These are phyloP conservation scores for Mycena venus DNA, from an alignment of 768 basidiomycete genomes.

Conservation along the genomic window DNA sequence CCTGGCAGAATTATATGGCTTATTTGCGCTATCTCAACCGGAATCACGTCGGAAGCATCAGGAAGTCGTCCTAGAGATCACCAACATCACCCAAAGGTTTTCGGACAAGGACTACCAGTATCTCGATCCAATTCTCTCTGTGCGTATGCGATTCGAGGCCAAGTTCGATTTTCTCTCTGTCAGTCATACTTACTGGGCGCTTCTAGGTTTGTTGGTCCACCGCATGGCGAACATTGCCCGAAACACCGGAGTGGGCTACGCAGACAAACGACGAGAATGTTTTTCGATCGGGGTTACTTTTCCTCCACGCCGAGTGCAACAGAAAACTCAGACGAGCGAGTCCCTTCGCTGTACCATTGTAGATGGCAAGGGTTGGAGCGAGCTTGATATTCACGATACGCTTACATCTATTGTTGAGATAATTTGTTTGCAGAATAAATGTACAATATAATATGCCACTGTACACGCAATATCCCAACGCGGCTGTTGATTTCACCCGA, in stretches of 20 bases:
- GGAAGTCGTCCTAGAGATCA: conserved; percentile 17
- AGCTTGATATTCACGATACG: too few species aligned
- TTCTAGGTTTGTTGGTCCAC: conserved; percentile 19
- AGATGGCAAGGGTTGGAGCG: neutral
- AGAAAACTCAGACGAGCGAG: neutral
- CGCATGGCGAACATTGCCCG: neutral
- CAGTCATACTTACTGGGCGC: too few species aligned
- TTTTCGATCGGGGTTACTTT: neutral
- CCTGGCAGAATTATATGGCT: conserved; percentile 8
- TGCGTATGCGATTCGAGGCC: conserved; percentile 3
- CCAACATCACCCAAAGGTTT: conserved; percentile 2
- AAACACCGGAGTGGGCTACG: neutral
- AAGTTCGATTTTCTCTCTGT: neutral
- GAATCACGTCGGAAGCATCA: conserved; percentile 7
- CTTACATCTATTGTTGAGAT: too few species aligned
- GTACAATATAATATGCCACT: neutral
- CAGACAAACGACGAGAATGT: neutral
- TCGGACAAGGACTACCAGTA: conserved; percentile 16
- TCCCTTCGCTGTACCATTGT: neutral
- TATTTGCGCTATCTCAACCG: conserved; percentile 16
- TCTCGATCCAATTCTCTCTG: conserved; percentile 7
- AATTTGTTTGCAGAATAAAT: too few species aligned
- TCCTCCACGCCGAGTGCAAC: conserved; percentile 5
- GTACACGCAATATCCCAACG: neutral
- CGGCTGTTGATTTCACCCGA: neutral